Conservation (phyloP, 805 yeast species). For the Candida jianshihensis region DNA sequence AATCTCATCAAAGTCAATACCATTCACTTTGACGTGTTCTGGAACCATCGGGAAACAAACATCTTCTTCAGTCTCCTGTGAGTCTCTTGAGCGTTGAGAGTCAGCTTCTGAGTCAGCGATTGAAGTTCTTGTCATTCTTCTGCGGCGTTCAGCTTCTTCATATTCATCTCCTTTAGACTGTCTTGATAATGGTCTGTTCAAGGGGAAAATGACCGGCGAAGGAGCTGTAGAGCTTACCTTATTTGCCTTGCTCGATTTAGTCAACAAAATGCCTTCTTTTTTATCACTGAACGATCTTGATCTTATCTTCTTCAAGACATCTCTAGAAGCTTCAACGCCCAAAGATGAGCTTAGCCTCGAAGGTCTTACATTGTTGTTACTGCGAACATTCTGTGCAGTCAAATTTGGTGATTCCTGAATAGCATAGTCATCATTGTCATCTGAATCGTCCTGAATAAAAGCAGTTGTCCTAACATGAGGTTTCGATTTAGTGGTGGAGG, state of each 20-base stretch:
- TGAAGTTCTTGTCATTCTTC: slow-evolving; percentile 26
- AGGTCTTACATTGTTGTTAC: slow-evolving; percentile 7
- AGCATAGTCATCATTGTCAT: slow-evolving; percentile 13
- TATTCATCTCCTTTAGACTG: slow-evolving; percentile 27
- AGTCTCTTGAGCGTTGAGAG: slow-evolving; percentile 67
- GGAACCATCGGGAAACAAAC: slow-evolving; percentile 93
- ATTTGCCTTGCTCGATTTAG: slow-evolving; percentile 18
- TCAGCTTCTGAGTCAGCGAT: slow-evolving; percentile 55
- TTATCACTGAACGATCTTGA: slow-evolving; percentile 33
- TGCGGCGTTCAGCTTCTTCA: slow-evolving; percentile 28
- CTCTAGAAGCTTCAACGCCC: background rate
- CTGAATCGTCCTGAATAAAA: slow-evolving; percentile 5
- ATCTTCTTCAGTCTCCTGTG: slow-evolving; percentile 94
- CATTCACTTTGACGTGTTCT: slow-evolving; percentile 55
- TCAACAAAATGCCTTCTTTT: slow-evolving; percentile 24
- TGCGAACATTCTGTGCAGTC: slow-evolving; percentile 1
- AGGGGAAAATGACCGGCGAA: slow-evolving; percentile 19
- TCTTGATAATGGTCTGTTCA: slow-evolving; percentile 14
- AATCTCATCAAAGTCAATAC: slow-evolving; percentile 86
- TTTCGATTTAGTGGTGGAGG: no score
- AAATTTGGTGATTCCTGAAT: slow-evolving; percentile 9
- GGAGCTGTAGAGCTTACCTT: slow-evolving; percentile 13
- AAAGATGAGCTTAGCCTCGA: slow-evolving; percentile 7
- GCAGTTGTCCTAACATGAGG: no score
- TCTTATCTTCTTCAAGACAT: slow-evolving; percentile 14